Percentiles rank a stretch among this genome's conserved stretches.
These are phyloP conservation scores for Nelumbo lutea DNA, from an alignment of 164 flowering plant genomes.

Conservation along the genomic window DNA sequence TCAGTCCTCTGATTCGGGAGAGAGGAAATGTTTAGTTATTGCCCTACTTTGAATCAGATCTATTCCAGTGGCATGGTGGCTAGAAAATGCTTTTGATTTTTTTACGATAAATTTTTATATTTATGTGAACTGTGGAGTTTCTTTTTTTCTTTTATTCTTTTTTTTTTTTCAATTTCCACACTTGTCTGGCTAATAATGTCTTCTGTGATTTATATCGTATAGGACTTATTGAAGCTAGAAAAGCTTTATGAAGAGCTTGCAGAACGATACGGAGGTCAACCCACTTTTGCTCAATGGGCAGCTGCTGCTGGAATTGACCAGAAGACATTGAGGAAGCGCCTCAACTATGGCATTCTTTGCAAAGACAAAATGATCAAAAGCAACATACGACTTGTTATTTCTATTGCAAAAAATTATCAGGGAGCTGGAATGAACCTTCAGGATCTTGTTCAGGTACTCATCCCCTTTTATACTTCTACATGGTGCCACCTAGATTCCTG, in stretches of 20 bases:
- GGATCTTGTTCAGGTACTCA: slow-evolving; percentile 90
- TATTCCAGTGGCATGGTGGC: no score
- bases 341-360: slow-evolving; percentile 64
- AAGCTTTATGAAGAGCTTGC: slow-evolving; percentile 54
- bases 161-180: not conserved
- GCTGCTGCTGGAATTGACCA: slow-evolving; percentile 79
- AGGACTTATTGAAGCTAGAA: slow-evolving; percentile 84
- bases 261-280: slow-evolving; percentile 58
- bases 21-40: no score
- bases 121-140: not conserved
- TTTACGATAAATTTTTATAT: no score
- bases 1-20: no score
- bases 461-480: not conserved
- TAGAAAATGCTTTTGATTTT: no score
- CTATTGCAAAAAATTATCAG: slow-evolving; percentile 87
- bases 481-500: not conserved
- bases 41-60: no score
- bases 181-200: not conserved
- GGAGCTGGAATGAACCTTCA: slow-evolving; percentile 84
- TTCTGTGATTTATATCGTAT: slow-evolving; percentile 14
- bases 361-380: slow-evolving; percentile 92
- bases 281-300: slow-evolving; percentile 85
- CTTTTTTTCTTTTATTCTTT: no score
- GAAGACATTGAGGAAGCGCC: slow-evolving; percentile 58
- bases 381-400: slow-evolving; percentile 88